These are phyloP conservation scores for Solanum pennellii DNA, from an alignment of 257 asterid genomes.

Conservation along the genomic window DNA sequence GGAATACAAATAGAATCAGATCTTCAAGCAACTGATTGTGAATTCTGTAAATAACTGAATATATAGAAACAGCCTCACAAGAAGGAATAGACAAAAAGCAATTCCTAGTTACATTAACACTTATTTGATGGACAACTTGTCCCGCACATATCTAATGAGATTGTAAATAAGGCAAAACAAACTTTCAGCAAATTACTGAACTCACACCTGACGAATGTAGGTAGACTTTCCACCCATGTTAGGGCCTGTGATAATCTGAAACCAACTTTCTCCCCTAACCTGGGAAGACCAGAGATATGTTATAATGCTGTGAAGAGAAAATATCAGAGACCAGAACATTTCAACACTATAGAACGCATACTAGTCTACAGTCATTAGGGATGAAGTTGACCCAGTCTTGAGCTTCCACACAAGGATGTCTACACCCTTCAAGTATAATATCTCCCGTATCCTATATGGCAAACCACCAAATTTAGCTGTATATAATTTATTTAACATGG, in stretches of 20 bases:
- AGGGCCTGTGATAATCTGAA: conserved; percentile 97
- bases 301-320: conserved; percentile 5
- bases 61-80: background rate
- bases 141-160: background rate
- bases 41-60: background rate
- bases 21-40: background rate
- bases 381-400: conserved; percentile 99
- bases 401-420: conserved; percentile 99
- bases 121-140: background rate
- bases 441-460: conserved; percentile 70
- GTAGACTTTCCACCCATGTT: conserved; percentile 99
- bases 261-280: conserved; percentile 89
- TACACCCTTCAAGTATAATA: conserved; percentile 81
- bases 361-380: conserved; percentile 92
- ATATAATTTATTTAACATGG: background rate
- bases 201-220: conserved; percentile 75
- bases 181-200: background rate
- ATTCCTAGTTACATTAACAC: background rate
- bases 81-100: background rate
- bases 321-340: conserved; percentile 1
- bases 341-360: conserved; percentile 27
- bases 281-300: conserved; percentile 21
- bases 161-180: background rate
- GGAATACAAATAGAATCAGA: background rate
- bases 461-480: conserved; percentile 6